These are phyloP conservation scores for Starmerella davenportii DNA, from an alignment of 805 yeast genomes.

Conservation along the genomic window DNA sequence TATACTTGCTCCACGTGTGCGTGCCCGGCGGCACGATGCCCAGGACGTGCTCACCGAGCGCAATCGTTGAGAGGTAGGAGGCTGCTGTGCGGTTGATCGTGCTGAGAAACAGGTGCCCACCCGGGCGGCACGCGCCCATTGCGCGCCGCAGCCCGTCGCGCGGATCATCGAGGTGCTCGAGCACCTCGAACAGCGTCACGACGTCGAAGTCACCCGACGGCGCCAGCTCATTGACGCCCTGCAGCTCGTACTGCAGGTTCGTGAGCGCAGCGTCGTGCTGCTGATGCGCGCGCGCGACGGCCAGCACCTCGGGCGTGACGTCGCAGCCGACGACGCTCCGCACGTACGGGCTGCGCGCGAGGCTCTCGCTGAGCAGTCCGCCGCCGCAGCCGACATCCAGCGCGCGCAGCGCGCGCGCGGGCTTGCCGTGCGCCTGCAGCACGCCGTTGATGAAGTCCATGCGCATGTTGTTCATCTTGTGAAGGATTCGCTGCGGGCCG, in stretches of 20 bases:
- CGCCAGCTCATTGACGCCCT: constrained; percentile 42
- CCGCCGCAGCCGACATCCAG: constrained; percentile 97
- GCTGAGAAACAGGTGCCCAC: constrained; percentile 73
- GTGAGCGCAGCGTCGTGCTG: constrained; percentile 44
- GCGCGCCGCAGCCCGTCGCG: constrained; percentile 53
- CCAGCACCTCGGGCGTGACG: constrained; percentile 62
- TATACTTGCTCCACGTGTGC: constrained; percentile 72
- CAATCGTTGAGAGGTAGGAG: constrained; percentile 84
- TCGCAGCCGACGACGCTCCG: constrained; percentile 63
- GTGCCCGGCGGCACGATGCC: constrained; percentile 82
- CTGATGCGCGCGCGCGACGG: constrained; percentile 60
- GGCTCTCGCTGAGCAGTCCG: constrained; percentile 75
- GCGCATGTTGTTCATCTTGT: constrained; percentile 80
- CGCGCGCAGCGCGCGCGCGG: constrained; percentile 34
- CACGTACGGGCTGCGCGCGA: constrained; percentile 54
- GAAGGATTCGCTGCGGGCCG: constrained; percentile 85
- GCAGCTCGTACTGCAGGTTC: constrained; percentile 43
- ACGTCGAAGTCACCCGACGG: constrained; percentile 41
- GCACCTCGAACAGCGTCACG: constrained; percentile 80
- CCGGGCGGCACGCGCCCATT: constrained; percentile 47
- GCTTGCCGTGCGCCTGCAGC: constrained; percentile 30
- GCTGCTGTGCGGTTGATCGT: constrained; percentile 80
- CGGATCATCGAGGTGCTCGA: constrained; percentile 87
- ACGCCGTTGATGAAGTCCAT: constrained; percentile 69
- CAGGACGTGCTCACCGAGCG: constrained; percentile 68